phyloP scores from a whole-genome alignment of 2,329 filamentous ascomycete genomes.

The Fusarium nelsonii region DNA sequence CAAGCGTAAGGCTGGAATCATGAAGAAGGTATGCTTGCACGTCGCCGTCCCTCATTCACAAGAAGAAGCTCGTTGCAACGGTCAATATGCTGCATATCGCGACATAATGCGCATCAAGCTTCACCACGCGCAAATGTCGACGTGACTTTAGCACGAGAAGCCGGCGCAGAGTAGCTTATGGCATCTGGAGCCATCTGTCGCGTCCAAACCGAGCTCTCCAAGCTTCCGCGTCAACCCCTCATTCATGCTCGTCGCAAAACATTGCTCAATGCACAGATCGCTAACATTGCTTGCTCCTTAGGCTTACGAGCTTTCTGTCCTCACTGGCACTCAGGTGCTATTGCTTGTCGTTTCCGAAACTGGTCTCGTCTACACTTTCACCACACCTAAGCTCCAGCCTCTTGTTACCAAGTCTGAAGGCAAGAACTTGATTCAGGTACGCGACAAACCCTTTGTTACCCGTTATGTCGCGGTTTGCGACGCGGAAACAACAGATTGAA shows the following conservation, averaged over 20 bases:
- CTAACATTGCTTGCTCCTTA: conserved; percentile 56
- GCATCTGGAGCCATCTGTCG: conserved; percentile 11
- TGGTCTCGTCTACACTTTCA: conserved; percentile 97
- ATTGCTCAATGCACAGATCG: conserved; percentile 8
- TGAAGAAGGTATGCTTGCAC: conserved; percentile 90
- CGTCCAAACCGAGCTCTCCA: conserved; percentile 17
- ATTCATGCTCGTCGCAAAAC: neutral
- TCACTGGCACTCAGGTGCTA: conserved; percentile 97
- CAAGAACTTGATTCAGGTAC: conserved; percentile 98
- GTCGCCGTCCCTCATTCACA: neutral
- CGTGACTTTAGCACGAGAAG: neutral
- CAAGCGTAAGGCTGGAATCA: conserved; percentile 99
- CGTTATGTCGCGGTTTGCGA: neutral
- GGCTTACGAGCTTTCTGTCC: conserved; percentile 97
- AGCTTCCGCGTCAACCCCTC: conserved; percentile 6
- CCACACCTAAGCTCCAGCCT: conserved; percentile 96
- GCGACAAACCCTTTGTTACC: conserved; percentile 43
- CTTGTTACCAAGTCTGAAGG: conserved; percentile 98
- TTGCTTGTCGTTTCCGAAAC: conserved; percentile 97
- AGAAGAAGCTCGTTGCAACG: conserved; percentile 5
- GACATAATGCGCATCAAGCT: conserved; percentile 1
- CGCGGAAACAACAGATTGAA: neutral
- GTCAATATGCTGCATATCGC: neutral
- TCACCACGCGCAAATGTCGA: conserved; percentile 1
- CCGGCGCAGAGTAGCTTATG: neutral